Evolutionary conservation across 306 rosid species (phyloP), one percentile per base, ranked within the genome.

Genomic region (Trifolium repens): DNA sequence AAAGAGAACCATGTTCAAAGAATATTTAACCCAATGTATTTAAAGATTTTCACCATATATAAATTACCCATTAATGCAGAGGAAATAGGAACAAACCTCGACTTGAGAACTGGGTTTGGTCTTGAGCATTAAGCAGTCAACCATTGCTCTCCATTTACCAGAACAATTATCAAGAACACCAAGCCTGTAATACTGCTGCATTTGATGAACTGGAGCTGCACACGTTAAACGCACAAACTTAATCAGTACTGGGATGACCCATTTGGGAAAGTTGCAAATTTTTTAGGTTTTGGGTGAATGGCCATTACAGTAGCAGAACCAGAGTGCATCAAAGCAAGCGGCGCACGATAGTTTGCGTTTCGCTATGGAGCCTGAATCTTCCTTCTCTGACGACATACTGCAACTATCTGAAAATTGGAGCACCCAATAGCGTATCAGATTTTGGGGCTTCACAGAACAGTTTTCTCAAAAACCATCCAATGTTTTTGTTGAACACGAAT

Each of bases 151-250:
- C 93, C 96, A 94, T 81, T 94, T 87, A 22, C 67, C 68, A 7
- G 75, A 53, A 79, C 98, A 94, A 81, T 86, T 88, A 75, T 94
- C 97, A 61, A 94, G 86, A 67, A 47, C 34, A 22, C 98, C 97
- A 62, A 90, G 62, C 85, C 98, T 86, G 71, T 91, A 94, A 82
- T 91, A 91, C 70, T 91, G 97, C 85, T 91, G 89, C 96, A 94
- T 72, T 83, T 94, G 97, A 87, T 94, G 89, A 73, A 94, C 94
- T 5, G 97, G 97, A 55, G 96, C 98, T 91, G 91, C 78, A 82
- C 15, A 39, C n/a, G 54, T 46, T 16, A 66, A 79, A 67, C 35
- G 11, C n/a, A 22, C 60, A 53, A 69, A 77, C 42, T 47, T 70
- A 17, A 69, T 60, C 9, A 35, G 53, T 52, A 13, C 2, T 49